phyloP scores from a whole-genome alignment of 257 asterid genomes.

The Penstemon davidsonii region DNA sequence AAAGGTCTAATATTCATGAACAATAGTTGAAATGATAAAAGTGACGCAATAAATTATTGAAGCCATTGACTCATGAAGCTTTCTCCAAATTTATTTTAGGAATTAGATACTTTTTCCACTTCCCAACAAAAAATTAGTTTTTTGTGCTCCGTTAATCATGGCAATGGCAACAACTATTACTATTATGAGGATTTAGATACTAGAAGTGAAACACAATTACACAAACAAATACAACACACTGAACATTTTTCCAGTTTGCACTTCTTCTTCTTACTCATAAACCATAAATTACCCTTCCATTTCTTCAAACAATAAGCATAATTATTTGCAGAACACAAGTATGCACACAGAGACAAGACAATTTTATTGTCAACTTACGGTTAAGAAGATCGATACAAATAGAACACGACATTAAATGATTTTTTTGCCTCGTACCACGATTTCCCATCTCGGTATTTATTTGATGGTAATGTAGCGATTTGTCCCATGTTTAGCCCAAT shows the following conservation, averaged over 20 bases:
- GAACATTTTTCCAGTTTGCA: background rate
- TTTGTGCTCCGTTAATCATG: too few species aligned
- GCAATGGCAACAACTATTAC: too few species aligned
- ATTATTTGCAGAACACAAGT: background rate
- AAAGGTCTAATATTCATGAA: too few species aligned
- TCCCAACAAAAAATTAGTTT: too few species aligned
- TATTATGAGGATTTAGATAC: background rate
- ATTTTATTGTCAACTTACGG: background rate
- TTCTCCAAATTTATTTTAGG: too few species aligned
- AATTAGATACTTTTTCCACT: too few species aligned
- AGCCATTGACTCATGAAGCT: too few species aligned
- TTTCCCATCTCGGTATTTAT: conserved; percentile 31
- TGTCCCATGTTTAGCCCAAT: conserved; percentile 99
- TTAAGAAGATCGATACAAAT: conserved; percentile 12
- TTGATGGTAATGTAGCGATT: conserved; percentile 97
- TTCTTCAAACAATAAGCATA: background rate
- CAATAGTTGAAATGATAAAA: too few species aligned
- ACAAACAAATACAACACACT: background rate
- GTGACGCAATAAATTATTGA: too few species aligned
- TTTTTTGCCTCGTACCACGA: background rate
- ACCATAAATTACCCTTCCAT: background rate
- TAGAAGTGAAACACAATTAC: background rate
- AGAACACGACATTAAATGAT: background rate
- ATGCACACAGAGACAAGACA: background rate
- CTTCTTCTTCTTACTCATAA: background rate